phyloP scores from a whole-genome alignment of 306 rosid genomes.

The Astragalus membranaceus region DNA sequence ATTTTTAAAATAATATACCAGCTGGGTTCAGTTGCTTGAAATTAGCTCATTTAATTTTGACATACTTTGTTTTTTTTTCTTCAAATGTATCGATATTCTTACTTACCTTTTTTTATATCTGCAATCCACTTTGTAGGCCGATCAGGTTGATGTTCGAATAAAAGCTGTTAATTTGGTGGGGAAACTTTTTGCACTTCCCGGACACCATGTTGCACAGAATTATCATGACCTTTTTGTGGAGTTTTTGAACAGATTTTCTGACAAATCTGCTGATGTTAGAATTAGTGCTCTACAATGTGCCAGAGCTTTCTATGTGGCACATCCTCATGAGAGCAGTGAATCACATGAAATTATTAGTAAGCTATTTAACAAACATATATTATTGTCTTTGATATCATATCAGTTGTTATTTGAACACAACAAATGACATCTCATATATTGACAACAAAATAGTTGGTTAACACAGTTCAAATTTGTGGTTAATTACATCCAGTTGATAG shows the following conservation, averaged over 20 bases:
- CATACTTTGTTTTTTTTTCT: neutral
- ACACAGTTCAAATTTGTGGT: no score
- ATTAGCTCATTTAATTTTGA: neutral
- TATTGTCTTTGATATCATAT: neutral
- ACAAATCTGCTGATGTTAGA: constrained; percentile 86
- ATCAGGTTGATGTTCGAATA: constrained; percentile 87
- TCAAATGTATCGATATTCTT: neutral
- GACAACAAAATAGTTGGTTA: no score
- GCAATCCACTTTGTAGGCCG: constrained; percentile 50
- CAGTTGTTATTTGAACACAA: no score
- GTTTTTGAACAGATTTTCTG: constrained; percentile 82
- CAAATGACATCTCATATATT: no score
- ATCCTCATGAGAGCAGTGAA: constrained; percentile 43
- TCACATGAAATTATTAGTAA: constrained; percentile 68
- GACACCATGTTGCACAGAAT: constrained; percentile 47
- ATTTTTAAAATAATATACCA: neutral
- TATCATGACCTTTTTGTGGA: constrained; percentile 64
- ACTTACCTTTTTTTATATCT: neutral
- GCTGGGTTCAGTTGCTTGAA: constrained; percentile 7
- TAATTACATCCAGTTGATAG: no score
- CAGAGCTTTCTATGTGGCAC: constrained; percentile 48
- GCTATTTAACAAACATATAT: constrained; percentile 26
- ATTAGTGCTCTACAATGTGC: constrained; percentile 75
- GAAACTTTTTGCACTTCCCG: constrained; percentile 67
- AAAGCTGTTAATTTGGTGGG: constrained; percentile 90